Conservation (phyloP, 2,329 filamentous ascomycete species). For the Diaporthe australafricana region DNA sequence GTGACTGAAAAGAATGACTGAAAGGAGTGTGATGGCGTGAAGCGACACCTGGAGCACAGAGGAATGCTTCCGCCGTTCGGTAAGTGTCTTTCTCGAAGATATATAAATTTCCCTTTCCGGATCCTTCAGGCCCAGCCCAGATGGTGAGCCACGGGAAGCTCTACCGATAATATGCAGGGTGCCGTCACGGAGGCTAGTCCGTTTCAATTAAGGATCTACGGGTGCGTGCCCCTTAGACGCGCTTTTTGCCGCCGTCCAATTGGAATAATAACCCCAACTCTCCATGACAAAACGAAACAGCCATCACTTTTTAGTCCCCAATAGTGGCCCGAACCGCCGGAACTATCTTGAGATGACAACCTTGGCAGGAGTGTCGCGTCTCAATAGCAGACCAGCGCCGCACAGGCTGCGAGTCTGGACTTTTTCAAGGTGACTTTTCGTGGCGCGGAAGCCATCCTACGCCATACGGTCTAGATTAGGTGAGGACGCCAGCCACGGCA, state of each 20-base stretch:
- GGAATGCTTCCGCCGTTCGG: background rate
- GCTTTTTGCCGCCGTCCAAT: conserved; percentile 27
- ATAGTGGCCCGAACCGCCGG: conserved; percentile 25
- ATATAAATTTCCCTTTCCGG: conserved; percentile 6
- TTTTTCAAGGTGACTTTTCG: background rate
- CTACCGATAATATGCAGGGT: conserved; percentile 19
- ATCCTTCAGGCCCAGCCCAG: background rate
- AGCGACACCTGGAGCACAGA: background rate
- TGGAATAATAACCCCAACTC: background rate
- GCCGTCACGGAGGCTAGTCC: conserved; percentile 15
- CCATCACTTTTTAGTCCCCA: conserved; percentile 24
- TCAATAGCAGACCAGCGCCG: background rate
- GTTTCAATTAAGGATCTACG: conserved; percentile 19
- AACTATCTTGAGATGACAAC: conserved; percentile 13
- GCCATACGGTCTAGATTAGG: background rate
- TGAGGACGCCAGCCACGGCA: background rate
- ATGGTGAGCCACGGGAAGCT: background rate
- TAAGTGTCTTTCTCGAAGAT: background rate
- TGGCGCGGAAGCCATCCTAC: background rate
- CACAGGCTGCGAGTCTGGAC: background rate
- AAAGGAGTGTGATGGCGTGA: conserved; percentile 17
- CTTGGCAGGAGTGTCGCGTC: conserved; percentile 12
- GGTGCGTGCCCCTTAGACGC: conserved; percentile 28
- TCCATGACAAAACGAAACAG: conserved; percentile 23
- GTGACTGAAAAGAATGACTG: conserved; percentile 4